Conservation (phyloP, 78 protist genomes). For the Polysphondylium violaceum region DNA sequence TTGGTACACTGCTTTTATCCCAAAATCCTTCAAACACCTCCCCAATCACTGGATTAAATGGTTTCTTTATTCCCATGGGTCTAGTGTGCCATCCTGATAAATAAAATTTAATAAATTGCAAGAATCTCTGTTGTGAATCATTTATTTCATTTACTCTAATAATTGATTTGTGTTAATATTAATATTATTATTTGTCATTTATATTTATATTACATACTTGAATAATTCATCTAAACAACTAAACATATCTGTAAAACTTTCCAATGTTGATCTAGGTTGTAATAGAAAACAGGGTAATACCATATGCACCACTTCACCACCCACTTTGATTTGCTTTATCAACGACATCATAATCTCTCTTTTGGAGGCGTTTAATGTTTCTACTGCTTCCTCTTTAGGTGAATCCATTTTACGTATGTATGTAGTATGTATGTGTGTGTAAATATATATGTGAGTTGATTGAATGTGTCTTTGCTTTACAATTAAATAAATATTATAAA, state of each 20-base stretch:
- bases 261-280: conserved; percentile 76
- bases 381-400: neutral
- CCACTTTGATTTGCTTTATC: conserved; percentile 33
- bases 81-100: conserved; percentile 54
- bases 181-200: neutral
- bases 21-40: conserved; percentile 57
- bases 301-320: conserved; percentile 59
- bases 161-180: no score
- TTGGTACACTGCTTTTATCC: no score
- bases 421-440: no score
- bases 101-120: conserved; percentile 63
- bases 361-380: conserved; percentile 8
- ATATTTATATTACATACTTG: conserved; percentile 29
- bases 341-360: conserved; percentile 11
- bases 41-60: conserved; percentile 82
- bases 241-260: conserved; percentile 67
- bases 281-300: conserved; percentile 72
- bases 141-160: conserved; percentile 40
- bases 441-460: no score
- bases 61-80: conserved; percentile 81
- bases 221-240: conserved; percentile 58
- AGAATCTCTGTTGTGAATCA: conserved; percentile 51
- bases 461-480: no score
- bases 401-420: neutral
- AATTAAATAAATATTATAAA: no score